These are phyloP conservation scores for Phoenix dactylifera DNA, from an alignment of 176 grass and related monocot genomes.

Conservation along the genomic window DNA sequence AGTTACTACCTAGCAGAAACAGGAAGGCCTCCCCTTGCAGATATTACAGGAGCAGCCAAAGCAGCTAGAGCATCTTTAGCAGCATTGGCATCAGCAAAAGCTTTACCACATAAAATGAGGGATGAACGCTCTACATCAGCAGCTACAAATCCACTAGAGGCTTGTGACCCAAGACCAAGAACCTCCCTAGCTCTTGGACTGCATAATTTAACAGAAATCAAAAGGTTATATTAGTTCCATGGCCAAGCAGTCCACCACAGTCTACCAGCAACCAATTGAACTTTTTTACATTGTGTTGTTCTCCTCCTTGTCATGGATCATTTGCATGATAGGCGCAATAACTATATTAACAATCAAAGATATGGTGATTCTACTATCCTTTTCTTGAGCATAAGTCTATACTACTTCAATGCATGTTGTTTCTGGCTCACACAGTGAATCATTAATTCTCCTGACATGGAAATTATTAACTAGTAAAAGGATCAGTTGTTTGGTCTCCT, in stretches of 20 bases:
- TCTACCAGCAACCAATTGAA: too few relatives aligned
- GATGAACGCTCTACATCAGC: conserved; percentile 72
- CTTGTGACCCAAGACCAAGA: conserved; percentile 43
- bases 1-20: conserved; percentile 57
- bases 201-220: conserved; percentile 22
- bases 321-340: too few relatives aligned
- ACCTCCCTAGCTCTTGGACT: conserved; percentile 57
- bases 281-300: too few relatives aligned
- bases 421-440: too few relatives aligned
- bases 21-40: conserved; percentile 64
- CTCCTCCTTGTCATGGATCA: too few relatives aligned
- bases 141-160: conserved; percentile 54
- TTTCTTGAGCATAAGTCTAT: too few relatives aligned
- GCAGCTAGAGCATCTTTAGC: conserved; percentile 64
- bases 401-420: too few relatives aligned
- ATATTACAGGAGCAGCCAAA: conserved; percentile 66
- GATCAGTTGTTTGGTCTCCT: too few relatives aligned
- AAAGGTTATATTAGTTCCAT: conserved; percentile 2
- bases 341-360: too few relatives aligned
- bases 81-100: conserved; percentile 44
- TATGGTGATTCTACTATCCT: too few relatives aligned
- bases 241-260: not conserved
- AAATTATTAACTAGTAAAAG: too few relatives aligned
- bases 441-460: too few relatives aligned
- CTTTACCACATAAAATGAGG: conserved; percentile 80